Conservation (phyloP, 768 basidiomycete genomes). For the Termitomyces sp. region DNA sequence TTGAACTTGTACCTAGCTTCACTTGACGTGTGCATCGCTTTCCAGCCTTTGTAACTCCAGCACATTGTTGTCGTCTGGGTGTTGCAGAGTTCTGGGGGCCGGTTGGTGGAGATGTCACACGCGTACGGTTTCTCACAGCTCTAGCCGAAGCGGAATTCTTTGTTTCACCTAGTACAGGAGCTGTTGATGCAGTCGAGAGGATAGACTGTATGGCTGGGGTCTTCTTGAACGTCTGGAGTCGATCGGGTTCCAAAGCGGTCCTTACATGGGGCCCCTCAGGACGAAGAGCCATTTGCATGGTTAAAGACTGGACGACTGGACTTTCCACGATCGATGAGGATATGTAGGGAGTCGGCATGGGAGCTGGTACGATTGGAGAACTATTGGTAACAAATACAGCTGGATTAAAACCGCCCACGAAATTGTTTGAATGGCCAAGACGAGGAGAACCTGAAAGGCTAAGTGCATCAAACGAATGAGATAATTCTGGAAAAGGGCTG, state of each 20-base stretch:
- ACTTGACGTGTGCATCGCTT: slow-evolving; percentile 59
- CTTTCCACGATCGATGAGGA: slow-evolving; percentile 30
- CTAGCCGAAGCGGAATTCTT: slow-evolving; percentile 7
- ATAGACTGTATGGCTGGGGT: slow-evolving; percentile 12
- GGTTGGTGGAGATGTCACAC: slow-evolving; percentile 18
- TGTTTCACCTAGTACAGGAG: slow-evolving; percentile 16
- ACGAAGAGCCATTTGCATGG: slow-evolving; percentile 36
- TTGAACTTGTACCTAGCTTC: slow-evolving; percentile 32
- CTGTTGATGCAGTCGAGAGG: slow-evolving; percentile 14
- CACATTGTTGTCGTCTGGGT: slow-evolving; percentile 54
- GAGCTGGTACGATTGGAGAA: slow-evolving; percentile 2
- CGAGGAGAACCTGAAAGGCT: slow-evolving; percentile 12
- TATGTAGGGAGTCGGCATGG: slow-evolving; percentile 34
- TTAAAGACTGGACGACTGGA: slow-evolving; percentile 32
- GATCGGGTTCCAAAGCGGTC: neutral
- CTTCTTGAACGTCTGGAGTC: slow-evolving; percentile 31
- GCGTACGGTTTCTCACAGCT: slow-evolving; percentile 12
- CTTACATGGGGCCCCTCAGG: slow-evolving; percentile 13
- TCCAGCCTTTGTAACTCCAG: slow-evolving; percentile 60
- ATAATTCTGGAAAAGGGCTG: slow-evolving; percentile 13
- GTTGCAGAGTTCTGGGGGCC: slow-evolving; percentile 12
- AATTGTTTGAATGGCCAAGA: slow-evolving; percentile 17
- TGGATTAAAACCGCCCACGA: slow-evolving; percentile 51
- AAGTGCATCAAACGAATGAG: slow-evolving; percentile 24
- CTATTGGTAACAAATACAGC: slow-evolving; percentile 5